Base-by-base conservation (phyloP, 768 basidiomycete genomes). In the Leucosporidium scottii region DNA sequence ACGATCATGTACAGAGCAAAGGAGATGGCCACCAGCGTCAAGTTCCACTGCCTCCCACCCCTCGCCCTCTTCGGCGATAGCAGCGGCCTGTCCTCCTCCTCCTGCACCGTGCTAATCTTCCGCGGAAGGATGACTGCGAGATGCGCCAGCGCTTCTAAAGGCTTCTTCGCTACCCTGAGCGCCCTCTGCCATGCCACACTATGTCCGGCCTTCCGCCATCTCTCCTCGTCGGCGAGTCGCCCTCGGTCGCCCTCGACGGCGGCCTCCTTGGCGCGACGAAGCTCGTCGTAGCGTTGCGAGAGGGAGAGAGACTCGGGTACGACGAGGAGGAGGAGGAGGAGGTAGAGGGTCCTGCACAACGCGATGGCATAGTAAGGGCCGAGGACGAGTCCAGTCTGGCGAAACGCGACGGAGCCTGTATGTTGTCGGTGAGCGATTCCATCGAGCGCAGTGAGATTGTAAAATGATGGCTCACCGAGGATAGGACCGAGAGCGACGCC, bases 281-380 rank as follows among this genome's bases (percentile, higher is more conserved):
- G 59, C 13, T 44, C 59, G n/a, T 48, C 48, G 17, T 31, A 18
- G 17, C 30, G 59, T 8, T 47, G 44, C 20, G 17, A 44, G 44
- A 30, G 23, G 23, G 47, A 48, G 28, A 60, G 59, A 5, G 47
- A 49, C 71, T 82, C 81, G 27, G 81, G 81, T 13, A 82, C 66
- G 28, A 79, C 17, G 59, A 78, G 59, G 23, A 75, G 36, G 27
- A 76, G 66, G 53, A 77, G 18, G 28, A 75, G 55, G n/a, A 77
- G 63, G 54, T 74, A 77, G 50, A 70, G 13, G 30, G 54, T 34
- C 62, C 77, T 77, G 2, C 79, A 53, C 3, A 55, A 31, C 17
- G 77, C 65, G 17, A 76, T 75, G 68, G 78, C 66, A 72, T 81
- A 81, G 74, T 81, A 81, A 23, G 79, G 79, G 2, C 69, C 67